These are phyloP conservation scores for Globisporangium cylindrosporum DNA, from an alignment of 352 stramenopile genomes.

Conservation along the genomic window DNA sequence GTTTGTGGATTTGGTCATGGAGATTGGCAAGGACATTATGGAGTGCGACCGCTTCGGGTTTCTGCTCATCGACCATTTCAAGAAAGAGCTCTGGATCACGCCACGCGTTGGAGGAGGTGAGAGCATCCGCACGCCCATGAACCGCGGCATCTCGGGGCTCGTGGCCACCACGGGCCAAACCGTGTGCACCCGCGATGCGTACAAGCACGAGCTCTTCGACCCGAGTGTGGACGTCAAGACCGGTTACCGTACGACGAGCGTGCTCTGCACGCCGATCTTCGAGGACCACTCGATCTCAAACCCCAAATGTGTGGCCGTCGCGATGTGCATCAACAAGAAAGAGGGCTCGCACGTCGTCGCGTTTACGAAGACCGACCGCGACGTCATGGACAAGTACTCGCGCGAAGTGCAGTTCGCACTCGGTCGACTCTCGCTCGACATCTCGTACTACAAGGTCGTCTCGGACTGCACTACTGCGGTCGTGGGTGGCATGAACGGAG, in stretches of 20 bases:
- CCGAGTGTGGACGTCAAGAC: slow-evolving; percentile 67
- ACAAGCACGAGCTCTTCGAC: slow-evolving; percentile 74
- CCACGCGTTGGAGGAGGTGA: slow-evolving; percentile 37
- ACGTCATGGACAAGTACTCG: slow-evolving; percentile 58
- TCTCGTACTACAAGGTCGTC: slow-evolving; percentile 79
- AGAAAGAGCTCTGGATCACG: slow-evolving; percentile 78
- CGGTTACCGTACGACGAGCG: slow-evolving; percentile 70
- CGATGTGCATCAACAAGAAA: slow-evolving; percentile 92
- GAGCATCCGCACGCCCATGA: slow-evolving; percentile 61
- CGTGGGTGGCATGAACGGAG: slow-evolving; percentile 3
- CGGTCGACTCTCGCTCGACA: slow-evolving; percentile 60
- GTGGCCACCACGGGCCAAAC: slow-evolving; percentile 56
- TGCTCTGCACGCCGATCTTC: slow-evolving; percentile 73
- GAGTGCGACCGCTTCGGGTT: slow-evolving; percentile 68
- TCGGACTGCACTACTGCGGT: slow-evolving; percentile 36
- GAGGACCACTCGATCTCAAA: slow-evolving; percentile 50
- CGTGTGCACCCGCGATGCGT: slow-evolving; percentile 62
- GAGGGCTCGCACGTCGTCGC: slow-evolving; percentile 64
- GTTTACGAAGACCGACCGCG: slow-evolving; percentile 56
- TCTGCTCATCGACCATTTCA: slow-evolving; percentile 72
- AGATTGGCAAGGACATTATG: slow-evolving; percentile 74
- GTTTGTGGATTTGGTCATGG: slow-evolving; percentile 70
- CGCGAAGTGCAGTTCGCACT: slow-evolving; percentile 70
- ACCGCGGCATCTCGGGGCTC: slow-evolving; percentile 63
- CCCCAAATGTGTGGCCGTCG: slow-evolving; percentile 60